These are phyloP conservation scores for Nemania bipapillata DNA, from an alignment of 2,329 filamentous ascomycete genomes.

Conservation along the genomic window DNA sequence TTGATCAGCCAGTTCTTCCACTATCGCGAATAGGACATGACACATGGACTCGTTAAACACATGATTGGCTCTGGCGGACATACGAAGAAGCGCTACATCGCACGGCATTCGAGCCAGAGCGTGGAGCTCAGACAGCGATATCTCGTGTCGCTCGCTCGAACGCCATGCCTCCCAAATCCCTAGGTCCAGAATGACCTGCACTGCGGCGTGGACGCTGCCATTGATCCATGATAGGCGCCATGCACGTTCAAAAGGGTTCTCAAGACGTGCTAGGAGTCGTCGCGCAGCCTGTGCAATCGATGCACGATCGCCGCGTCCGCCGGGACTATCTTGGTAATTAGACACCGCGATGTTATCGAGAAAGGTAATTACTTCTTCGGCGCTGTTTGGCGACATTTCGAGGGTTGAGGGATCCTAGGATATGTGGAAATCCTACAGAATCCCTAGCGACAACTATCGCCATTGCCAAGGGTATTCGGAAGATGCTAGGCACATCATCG, in stretches of 20 bases:
- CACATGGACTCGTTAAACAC: too few species aligned
- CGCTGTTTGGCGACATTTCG: conserved; percentile 17
- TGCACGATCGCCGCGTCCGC: conserved; percentile 11
- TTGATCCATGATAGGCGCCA: conserved; percentile 33
- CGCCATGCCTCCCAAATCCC: conserved; percentile 30
- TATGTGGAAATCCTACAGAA: not conserved
- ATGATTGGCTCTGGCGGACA: not conserved
- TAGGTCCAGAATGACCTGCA: conserved; percentile 26
- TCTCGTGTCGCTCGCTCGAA: conserved; percentile 19
- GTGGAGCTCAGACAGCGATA: conserved; percentile 23
- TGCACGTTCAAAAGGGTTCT: conserved; percentile 35
- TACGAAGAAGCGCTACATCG: conserved; percentile 31
- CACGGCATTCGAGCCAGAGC: conserved; percentile 23
- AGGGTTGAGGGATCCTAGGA: not conserved
- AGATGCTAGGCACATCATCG: conserved; percentile 3
- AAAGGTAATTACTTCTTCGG: conserved; percentile 13
- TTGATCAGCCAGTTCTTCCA: not conserved
- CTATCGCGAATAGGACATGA: too few species aligned
- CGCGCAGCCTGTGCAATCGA: conserved; percentile 18
- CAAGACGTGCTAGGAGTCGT: conserved; percentile 27
- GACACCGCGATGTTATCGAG: conserved; percentile 17
- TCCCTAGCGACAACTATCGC: not conserved
- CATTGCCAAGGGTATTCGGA: conserved; percentile 3
- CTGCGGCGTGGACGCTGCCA: conserved; percentile 15
- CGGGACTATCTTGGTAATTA: not conserved